A percentile compares a stretch with the other conserved stretches of the same genome.
Conservation (phyloP, 352 stramenopile species). For the Globisporangium ultimum region DNA sequence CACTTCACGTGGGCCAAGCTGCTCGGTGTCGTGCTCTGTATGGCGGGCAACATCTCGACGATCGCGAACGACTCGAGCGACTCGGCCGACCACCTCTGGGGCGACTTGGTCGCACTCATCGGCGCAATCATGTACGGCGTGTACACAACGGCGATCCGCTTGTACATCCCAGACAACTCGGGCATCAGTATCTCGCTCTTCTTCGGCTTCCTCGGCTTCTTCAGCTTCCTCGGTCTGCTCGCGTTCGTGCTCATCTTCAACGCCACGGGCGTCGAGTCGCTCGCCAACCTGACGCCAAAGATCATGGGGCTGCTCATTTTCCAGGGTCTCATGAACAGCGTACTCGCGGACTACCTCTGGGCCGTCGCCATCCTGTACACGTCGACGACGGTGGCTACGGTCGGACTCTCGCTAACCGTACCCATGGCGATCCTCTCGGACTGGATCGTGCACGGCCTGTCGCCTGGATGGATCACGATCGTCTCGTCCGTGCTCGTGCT, state of each 20-base stretch:
- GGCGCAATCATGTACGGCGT: slow-evolving; percentile 91
- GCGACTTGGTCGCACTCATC: slow-evolving; percentile 66
- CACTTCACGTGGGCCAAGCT: slow-evolving; percentile 80
- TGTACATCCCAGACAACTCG: slow-evolving; percentile 74
- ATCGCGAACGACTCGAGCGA: slow-evolving; percentile 64
- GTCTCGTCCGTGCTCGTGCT: slow-evolving; percentile 66
- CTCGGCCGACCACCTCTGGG: slow-evolving; percentile 37
- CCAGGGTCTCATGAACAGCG: slow-evolving; percentile 94
- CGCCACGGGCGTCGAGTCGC: slow-evolving; percentile 54
- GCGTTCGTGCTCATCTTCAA: slow-evolving; percentile 63
- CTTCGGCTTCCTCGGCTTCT: slow-evolving; percentile 92
- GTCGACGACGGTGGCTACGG: slow-evolving; percentile 93
- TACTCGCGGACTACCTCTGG: slow-evolving; percentile 95
- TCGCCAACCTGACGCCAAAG: slow-evolving; percentile 51
- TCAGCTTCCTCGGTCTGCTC: slow-evolving; percentile 85
- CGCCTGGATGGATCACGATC: slow-evolving; percentile 51
- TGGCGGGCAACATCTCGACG: slow-evolving; percentile 85
- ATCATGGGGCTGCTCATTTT: slow-evolving; percentile 82
- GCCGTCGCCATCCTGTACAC: slow-evolving; percentile 93
- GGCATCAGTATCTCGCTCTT: slow-evolving; percentile 91
- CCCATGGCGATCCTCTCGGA: slow-evolving; percentile 93
- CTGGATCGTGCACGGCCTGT: slow-evolving; percentile 52
- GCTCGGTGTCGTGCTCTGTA: slow-evolving; percentile 80
- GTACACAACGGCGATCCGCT: slow-evolving; percentile 90
- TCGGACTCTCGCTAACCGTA: slow-evolving; percentile 95